Evolutionary conservation across 1,139 yeast genomes (phyloP), one percentile per base, ranked within the genome.

Genomic region (Pichia sp.): DNA sequence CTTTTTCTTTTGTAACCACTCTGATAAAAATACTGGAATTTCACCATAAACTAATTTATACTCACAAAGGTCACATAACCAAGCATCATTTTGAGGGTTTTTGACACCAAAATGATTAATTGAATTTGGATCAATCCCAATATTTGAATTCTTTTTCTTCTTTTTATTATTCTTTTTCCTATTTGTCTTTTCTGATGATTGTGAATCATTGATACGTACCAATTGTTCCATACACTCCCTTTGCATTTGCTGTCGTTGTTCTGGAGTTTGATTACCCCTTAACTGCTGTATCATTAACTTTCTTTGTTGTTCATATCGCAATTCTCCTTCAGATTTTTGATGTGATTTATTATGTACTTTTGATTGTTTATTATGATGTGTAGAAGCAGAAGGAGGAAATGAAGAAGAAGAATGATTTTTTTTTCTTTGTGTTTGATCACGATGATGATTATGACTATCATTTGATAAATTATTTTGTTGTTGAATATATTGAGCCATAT

Each of bases 31-130:
- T 16, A 69, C 60, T 1, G 83, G 84, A 46, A 76, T 72, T 53
- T 67, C 70, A 1, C 85, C 85, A 64, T 74, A 81, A 6, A 81
- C 76, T 52, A 74, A 71, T 60, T 79, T 81, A 62, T 80, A 83
- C 61, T 82, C 84, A 65, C 88, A 83, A 53, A 81, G 74, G 55
- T 80, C 71, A 61, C 88, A 83, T 53, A 67, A 50, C 63, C 62
- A 66, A 33, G 54, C 39, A n/a, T 59, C 56, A 18, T 42, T 47
- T 4, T 48, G 30, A 5, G 47, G 47, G 14, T 50, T 36, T 16
- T 44, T 44, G 0, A 25, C 19, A 38, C 53, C 53, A 9, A 50
- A 27, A 34, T 47, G 53, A 27, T 50, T 50, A 14, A 50, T 50
- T 28, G 42, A 25, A 19, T 43, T 33, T 10, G 39, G 28, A 16